A percentile compares a stretch with the other conserved stretches of the same genome.
Evolutionary conservation across 1,139 yeast genomes (phyloP).

Genomic region (Yamadazyma jaroonii): DNA sequence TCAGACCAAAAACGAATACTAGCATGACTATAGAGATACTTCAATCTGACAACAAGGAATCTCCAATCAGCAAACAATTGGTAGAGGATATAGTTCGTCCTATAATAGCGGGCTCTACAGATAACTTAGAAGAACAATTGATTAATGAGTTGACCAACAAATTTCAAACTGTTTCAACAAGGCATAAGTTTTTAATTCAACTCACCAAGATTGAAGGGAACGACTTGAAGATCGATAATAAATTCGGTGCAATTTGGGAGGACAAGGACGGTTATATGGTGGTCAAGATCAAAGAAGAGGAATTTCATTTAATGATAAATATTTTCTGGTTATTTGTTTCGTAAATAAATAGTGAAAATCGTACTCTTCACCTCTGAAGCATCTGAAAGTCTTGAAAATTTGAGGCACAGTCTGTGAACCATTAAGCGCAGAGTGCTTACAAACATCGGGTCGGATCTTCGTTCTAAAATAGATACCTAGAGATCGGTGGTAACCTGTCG

Average conservation of each 20-base stretch:
- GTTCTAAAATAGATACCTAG: too few species aligned
- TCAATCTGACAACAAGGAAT: slow-evolving; percentile 1
- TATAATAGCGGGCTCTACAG: background rate
- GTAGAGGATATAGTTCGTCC: background rate
- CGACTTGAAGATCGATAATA: slow-evolving; percentile 2
- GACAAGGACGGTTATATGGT: slow-evolving; percentile 6
- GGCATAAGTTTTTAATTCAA: slow-evolving; percentile 8
- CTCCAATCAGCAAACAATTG: slow-evolving; percentile 2
- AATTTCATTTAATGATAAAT: background rate
- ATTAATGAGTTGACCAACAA: slow-evolving; percentile 2
- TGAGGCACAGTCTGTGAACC: too few species aligned
- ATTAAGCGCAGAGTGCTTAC: too few species aligned
- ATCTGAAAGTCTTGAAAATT: too few species aligned
- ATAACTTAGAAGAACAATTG: background rate
- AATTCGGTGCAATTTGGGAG: slow-evolving; percentile 8
- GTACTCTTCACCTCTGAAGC: too few species aligned
- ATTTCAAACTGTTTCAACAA: slow-evolving; percentile 5
- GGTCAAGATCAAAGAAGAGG: background rate
- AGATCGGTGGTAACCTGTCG: too few species aligned
- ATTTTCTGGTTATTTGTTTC: slow-evolving; percentile 5
- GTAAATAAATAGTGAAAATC: background rate
- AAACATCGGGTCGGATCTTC: too few species aligned
- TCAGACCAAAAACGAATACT: too few species aligned
- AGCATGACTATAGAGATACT: background rate
- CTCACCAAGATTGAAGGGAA: slow-evolving; percentile 2